phyloP scores from a whole-genome alignment of 2,329 filamentous ascomycete species.

The Trichophyton rubrum region DNA sequence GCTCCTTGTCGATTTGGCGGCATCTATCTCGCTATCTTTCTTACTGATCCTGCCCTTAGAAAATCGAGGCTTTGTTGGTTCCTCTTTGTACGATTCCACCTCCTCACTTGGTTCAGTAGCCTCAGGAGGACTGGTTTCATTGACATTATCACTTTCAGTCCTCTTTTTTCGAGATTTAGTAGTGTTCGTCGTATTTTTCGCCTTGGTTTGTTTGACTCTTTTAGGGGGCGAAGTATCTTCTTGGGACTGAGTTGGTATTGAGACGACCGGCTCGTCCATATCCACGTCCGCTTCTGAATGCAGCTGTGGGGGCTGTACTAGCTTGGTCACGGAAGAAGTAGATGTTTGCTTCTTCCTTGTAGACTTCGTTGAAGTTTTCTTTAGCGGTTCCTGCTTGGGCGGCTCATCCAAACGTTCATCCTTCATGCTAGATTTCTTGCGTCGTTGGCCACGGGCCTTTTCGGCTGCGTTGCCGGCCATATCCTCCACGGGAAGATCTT shows the following conservation, averaged over 20 bases:
- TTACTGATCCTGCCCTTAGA: background rate
- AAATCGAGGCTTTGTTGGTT: background rate
- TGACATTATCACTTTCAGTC: background rate
- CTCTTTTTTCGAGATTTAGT: slow-evolving; percentile 5
- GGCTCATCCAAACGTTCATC: slow-evolving; percentile 15
- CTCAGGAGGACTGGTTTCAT: background rate
- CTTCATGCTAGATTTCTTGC: slow-evolving; percentile 21
- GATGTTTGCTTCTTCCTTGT: slow-evolving; percentile 9
- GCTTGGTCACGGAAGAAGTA: background rate
- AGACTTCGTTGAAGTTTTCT: slow-evolving; percentile 14
- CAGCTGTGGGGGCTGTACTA: background rate
- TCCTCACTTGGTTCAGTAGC: background rate
- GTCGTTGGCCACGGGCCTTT: background rate
- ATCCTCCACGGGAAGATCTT: background rate
- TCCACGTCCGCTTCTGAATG: background rate
- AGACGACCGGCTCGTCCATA: background rate
- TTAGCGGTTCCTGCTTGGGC: slow-evolving; percentile 19
- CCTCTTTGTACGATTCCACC: background rate
- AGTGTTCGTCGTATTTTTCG: background rate
- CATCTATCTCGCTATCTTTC: background rate
- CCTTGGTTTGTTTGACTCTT: slow-evolving; percentile 12
- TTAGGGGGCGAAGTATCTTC: background rate
- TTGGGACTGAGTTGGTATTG: background rate
- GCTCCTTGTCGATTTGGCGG: background rate
- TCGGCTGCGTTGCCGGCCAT: background rate